Evolutionary conservation across 768 basidiomycete species (phyloP), one percentile per base, ranked within the genome.

Genomic region (Termitomyces sp.): DNA sequence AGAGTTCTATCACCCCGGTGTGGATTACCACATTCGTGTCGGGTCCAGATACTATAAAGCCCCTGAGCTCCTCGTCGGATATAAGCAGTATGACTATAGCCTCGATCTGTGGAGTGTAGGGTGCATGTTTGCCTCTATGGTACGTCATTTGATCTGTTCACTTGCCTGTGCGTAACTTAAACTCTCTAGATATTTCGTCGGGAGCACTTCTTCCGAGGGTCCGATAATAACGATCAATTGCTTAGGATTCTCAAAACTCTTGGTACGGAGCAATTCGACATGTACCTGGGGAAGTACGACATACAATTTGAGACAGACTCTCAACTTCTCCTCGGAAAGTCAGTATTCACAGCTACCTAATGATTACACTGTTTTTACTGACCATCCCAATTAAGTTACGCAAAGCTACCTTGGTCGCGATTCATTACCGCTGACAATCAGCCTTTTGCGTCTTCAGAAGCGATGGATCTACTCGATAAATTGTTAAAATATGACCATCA

Each of bases 41-140:
- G 87, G 87, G 20, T 84, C 81, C 56, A 78, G 87, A 66, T 88
- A 88, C 71, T 90, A 86, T 79, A 89, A 90, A 70, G 86, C 86
- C 7, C 88, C 88, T 5, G 88, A 90, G 68, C 71, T 89, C 45
- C 75, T 89, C 49, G 86, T 89, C 61, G 86, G 87, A 64, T 88
- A 84, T 76, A 87, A 87, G 66, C 79, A 80, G 60, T 89, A 89
- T 68, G 87, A 89, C 71, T 88, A 88, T 68, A 84, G 82, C 65
- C 76, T 89, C 43, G 87, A 89, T 65, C 80, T 90, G 73, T 90
- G 88, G 88, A 85, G 83, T 71, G 74, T 87, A 59, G 88, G 88
- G 17, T 89, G 88, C 72, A 89, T 88, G 83, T 83, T 87, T 61
- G 88, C 87, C 4, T 82, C 84, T 37, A 89, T 89, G 86, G 87